Conservation (phyloP, 2,329 filamentous ascomycete genomes). For the Hyphodiscus sp. region DNA sequence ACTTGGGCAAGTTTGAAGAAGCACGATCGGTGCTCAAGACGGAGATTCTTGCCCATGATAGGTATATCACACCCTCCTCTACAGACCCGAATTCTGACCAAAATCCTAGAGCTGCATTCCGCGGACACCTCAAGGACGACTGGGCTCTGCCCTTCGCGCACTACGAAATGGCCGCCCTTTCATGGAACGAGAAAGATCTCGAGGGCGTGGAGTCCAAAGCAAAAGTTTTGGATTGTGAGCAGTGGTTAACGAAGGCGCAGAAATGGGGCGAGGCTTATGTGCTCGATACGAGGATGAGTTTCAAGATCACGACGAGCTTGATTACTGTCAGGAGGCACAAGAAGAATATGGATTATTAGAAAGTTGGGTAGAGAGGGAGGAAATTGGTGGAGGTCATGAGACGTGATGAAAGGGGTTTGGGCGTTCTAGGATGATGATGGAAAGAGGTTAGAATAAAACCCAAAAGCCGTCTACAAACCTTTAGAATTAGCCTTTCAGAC, state of each 20-base stretch:
- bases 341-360: slow-evolving; percentile 15
- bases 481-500: too few species aligned
- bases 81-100: background rate
- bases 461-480: too few species aligned
- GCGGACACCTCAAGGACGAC: slow-evolving; percentile 57
- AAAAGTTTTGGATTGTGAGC: slow-evolving; percentile 54
- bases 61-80: slow-evolving; percentile 36
- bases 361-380: too few species aligned
- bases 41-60: slow-evolving; percentile 59
- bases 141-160: slow-evolving; percentile 68
- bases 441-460: too few species aligned
- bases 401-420: too few species aligned
- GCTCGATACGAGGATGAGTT: slow-evolving; percentile 66
- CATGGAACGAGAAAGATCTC: slow-evolving; percentile 61
- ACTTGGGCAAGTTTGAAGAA: slow-evolving; percentile 54
- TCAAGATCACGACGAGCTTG: slow-evolving; percentile 42
- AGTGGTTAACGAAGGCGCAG: slow-evolving; percentile 59
- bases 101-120: slow-evolving; percentile 43
- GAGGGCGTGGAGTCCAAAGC: slow-evolving; percentile 28
- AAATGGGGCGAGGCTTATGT: slow-evolving; percentile 68
- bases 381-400: too few species aligned
- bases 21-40: slow-evolving; percentile 58
- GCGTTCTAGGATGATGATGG: too few species aligned
- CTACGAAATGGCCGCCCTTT: slow-evolving; percentile 79
- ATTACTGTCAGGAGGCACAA: slow-evolving; percentile 24